Evolutionary conservation across 495 filamentous ascomycete genomes (phyloP).

Genomic region (Geopyxis carbonaria): DNA sequence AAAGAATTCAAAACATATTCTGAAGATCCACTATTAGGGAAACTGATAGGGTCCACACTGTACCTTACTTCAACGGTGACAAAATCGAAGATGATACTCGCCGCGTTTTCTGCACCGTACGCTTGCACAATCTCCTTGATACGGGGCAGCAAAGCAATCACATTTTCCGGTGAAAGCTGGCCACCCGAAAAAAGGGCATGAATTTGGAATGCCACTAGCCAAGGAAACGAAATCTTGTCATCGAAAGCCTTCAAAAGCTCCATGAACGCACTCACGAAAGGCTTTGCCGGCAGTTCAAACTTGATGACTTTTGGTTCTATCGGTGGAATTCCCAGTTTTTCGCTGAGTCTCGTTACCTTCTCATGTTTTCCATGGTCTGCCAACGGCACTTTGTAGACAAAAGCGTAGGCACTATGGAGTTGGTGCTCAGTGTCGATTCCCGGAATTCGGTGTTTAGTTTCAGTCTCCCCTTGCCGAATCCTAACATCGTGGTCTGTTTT

Average conservation of each 20-base stretch:
- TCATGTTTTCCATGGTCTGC: conserved; percentile 1
- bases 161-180: conserved; percentile 13
- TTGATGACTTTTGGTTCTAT: conserved; percentile 7
- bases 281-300: too few relatives aligned
- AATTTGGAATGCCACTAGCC: conserved; percentile 22
- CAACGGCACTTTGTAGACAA: conserved; percentile 19
- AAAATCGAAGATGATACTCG: conserved; percentile 12
- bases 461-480: neutral
- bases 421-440: conserved; percentile 14
- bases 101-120: conserved; percentile 8
- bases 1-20: conserved; percentile 32
- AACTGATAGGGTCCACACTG: too few relatives aligned
- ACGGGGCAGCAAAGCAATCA: conserved; percentile 13
- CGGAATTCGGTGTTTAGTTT: conserved; percentile 4
- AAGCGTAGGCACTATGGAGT: conserved; percentile 17
- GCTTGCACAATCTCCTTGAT: conserved; percentile 6
- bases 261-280: neutral
- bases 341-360: conserved; percentile 3
- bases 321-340: conserved; percentile 14
- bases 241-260: conserved; percentile 13
- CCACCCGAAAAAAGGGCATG: conserved; percentile 20
- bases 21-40: conserved; percentile 28
- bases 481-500: neutral
- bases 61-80: neutral
- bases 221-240: conserved; percentile 9